These are phyloP conservation scores for Apiotrichum laibachii DNA, from an alignment of 1,284 basidiomycete genomes.

Conservation along the genomic window DNA sequence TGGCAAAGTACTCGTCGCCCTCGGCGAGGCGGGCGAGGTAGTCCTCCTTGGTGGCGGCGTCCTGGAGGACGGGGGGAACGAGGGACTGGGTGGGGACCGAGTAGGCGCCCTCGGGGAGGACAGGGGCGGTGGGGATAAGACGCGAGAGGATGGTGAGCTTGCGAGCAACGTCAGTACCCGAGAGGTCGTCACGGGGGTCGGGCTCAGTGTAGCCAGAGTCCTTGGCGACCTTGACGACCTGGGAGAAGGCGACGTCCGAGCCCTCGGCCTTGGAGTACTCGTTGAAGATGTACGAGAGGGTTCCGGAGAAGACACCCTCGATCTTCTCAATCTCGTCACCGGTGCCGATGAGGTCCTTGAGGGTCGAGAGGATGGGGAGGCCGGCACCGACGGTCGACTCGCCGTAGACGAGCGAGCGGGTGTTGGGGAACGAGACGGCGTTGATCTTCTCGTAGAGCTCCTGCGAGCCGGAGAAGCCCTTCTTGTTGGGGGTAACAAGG, in stretches of 20 bases:
- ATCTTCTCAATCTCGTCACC: slow-evolving; percentile 73
- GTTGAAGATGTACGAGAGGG: slow-evolving; percentile 99
- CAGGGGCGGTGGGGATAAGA: slow-evolving; percentile 56
- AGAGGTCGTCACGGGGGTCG: slow-evolving; percentile 93
- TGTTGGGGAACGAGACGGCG: slow-evolving; percentile 58
- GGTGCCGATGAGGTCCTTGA: slow-evolving; percentile 86
- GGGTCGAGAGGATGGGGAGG: slow-evolving; percentile 83
- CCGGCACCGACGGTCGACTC: slow-evolving; percentile 96
- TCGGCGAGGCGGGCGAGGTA: slow-evolving; percentile 78
- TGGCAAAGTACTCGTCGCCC: slow-evolving; percentile 77
- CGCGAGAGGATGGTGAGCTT: slow-evolving; percentile 95
- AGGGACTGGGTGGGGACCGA: slow-evolving; percentile 82
- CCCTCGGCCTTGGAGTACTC: slow-evolving; percentile 66
- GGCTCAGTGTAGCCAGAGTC: slow-evolving; percentile 97
- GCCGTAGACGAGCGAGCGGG: slow-evolving; percentile 65
- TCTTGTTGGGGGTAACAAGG: slow-evolving; percentile 97
- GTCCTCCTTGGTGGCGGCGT: slow-evolving; percentile 68
- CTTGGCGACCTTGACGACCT: slow-evolving; percentile 82
- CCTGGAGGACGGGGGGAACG: slow-evolving; percentile 71
- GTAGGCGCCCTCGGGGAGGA: slow-evolving; percentile 66
- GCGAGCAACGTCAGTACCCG: slow-evolving; percentile 92
- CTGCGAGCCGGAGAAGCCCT: slow-evolving; percentile 80
- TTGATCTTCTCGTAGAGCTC: slow-evolving; percentile 69
- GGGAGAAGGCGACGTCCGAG: slow-evolving; percentile 65
- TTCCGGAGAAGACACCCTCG: slow-evolving; percentile 71